Evolutionary conservation across 768 basidiomycete species (phyloP).

Genomic region (Leccinum disarticulatum): DNA sequence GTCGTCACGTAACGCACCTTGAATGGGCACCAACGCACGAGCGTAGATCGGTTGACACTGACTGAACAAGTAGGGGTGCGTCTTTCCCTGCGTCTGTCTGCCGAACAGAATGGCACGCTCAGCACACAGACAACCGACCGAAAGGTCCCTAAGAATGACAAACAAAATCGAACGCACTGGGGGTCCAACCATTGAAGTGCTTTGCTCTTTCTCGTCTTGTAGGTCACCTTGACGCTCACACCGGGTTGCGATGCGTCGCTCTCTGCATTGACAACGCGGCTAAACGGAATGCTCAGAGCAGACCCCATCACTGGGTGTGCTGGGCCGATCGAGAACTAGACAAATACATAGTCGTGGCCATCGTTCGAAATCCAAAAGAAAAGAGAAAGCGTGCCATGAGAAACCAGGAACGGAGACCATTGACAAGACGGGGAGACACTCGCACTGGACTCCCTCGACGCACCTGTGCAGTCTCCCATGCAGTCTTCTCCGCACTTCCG

Average conservation of each 20-base stretch:
- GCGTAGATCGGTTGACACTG: constrained; percentile 94
- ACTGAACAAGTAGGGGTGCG: constrained; percentile 86
- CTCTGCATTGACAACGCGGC: constrained; percentile 33
- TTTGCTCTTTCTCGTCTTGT: constrained; percentile 72
- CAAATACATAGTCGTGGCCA: background rate
- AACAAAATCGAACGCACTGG: constrained; percentile 43
- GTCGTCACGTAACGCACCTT: constrained; percentile 44
- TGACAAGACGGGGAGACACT: background rate
- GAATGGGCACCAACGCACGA: constrained; percentile 72
- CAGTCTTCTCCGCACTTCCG: constrained; percentile 37
- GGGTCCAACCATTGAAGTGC: constrained; percentile 88
- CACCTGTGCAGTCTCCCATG: constrained; percentile 46
- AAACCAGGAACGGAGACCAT: background rate
- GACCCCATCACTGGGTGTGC: constrained; percentile 75
- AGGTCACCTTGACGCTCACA: constrained; percentile 53
- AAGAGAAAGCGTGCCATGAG: background rate
- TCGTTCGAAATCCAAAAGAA: background rate
- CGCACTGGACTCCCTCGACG: constrained; percentile 13
- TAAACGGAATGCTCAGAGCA: constrained; percentile 61
- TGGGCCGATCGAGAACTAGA: constrained; percentile 52
- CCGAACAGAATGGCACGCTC: background rate
- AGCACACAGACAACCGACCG: background rate
- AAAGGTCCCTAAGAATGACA: background rate
- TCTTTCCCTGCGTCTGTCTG: constrained; percentile 88
- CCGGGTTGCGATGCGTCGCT: constrained; percentile 23